Conservation (phyloP, 805 yeast species). For the Candida corydali region DNA sequence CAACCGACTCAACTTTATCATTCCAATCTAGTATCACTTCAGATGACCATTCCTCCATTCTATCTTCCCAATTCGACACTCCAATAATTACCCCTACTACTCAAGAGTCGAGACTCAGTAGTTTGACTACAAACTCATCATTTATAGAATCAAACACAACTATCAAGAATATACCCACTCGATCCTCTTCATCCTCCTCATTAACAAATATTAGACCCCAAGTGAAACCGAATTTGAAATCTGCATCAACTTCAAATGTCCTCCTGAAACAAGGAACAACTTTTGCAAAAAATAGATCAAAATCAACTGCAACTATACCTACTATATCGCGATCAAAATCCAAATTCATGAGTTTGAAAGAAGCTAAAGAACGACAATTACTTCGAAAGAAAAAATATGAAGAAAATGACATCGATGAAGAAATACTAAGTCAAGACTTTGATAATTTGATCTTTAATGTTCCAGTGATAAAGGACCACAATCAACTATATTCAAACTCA, state of each 20-base stretch:
- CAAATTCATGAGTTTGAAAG: constrained; percentile 28
- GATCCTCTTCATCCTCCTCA: too few species aligned
- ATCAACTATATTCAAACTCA: constrained; percentile 23
- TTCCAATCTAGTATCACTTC: constrained; percentile 25
- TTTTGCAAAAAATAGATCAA: constrained; percentile 5
- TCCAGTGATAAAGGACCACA: constrained; percentile 35
- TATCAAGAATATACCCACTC: neutral
- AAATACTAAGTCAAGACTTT: constrained; percentile 31
- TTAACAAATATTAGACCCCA: neutral
- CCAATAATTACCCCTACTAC: constrained; percentile 5
- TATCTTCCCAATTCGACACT: constrained; percentile 28
- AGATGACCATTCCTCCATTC: constrained; percentile 32
- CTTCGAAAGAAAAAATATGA: constrained; percentile 37
- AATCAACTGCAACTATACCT: constrained; percentile 14
- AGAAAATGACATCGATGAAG: constrained; percentile 39
- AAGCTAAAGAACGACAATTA: constrained; percentile 35
- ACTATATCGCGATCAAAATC: constrained; percentile 31
- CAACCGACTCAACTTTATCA: constrained; percentile 31
- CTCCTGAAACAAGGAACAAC: neutral
- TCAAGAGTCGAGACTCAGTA: constrained; percentile 30
- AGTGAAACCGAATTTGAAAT: constrained; percentile 8
- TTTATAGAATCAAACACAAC: constrained; percentile 4
- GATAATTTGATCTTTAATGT: constrained; percentile 39
- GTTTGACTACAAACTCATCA: constrained; percentile 26
- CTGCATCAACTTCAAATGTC: constrained; percentile 13